Percentiles rank a stretch among this genome's conserved stretches.
These are phyloP conservation scores for Suaeda aralocaspica DNA, from an alignment of 148 eudicot species.

Conservation along the genomic window DNA sequence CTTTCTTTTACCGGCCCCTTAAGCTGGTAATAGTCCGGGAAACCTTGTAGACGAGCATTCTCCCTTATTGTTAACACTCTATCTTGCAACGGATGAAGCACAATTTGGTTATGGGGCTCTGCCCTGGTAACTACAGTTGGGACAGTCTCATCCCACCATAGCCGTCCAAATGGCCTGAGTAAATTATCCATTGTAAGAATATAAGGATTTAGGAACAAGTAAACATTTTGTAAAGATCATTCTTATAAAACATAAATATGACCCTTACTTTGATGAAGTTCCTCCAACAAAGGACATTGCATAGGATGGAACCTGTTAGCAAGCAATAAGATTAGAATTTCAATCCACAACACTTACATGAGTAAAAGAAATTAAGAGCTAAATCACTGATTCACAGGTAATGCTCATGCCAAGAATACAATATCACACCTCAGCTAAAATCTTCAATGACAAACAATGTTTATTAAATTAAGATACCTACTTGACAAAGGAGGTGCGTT, in stretches of 20 bases:
- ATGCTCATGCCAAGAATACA: no score
- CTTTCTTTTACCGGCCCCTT: slow-evolving; percentile 63
- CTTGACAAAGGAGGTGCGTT: no score
- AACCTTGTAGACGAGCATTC: slow-evolving; percentile 84
- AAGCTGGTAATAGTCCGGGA: slow-evolving; percentile 68
- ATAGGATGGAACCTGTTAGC: slow-evolving; percentile 66
- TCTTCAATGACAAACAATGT: no score
- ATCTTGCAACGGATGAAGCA: slow-evolving; percentile 60
- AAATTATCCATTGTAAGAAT: neutral
- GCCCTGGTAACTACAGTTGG: slow-evolving; percentile 85
- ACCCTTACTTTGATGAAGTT: slow-evolving; percentile 66
- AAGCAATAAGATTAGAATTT: neutral
- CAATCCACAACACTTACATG: neutral
- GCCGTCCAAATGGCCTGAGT: slow-evolving; percentile 72
- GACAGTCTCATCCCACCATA: slow-evolving; percentile 90
- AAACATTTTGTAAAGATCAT: neutral
- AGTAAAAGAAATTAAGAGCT: no score
- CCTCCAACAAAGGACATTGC: slow-evolving; percentile 66
- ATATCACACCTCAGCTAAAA: no score
- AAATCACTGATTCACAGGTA: no score
- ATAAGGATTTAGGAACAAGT: neutral
- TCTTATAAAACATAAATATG: neutral
- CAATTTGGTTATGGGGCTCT: slow-evolving; percentile 80
- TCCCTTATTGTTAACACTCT: slow-evolving; percentile 74
- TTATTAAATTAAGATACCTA: no score